A percentile compares a stretch with the other conserved stretches of the same genome.
These are phyloP conservation scores for Selaginella moellendorffii DNA, from an alignment of 75 land plant genomes.

Conservation along the genomic window DNA sequence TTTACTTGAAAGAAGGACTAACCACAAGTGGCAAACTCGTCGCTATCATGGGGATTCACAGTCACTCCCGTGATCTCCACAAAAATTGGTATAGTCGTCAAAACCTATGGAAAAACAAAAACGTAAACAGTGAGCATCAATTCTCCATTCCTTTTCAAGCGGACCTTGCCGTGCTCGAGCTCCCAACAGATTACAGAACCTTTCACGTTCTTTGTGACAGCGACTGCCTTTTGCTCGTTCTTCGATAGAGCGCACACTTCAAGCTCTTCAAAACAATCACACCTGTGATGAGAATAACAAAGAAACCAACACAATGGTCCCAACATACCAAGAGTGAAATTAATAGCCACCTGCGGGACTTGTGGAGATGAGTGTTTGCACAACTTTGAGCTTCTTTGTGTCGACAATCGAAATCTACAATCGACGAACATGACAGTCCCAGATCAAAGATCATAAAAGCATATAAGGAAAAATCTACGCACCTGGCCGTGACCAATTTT, in stretches of 20 bases:
- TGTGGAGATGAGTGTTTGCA: neutral
- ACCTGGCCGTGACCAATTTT: slow-evolving; percentile 10
- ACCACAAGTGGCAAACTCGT: slow-evolving; percentile 13
- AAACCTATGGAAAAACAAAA: neutral
- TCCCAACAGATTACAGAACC: slow-evolving; percentile 11
- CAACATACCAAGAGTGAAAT: neutral
- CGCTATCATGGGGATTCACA: slow-evolving; percentile 13
- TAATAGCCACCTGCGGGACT: neutral
- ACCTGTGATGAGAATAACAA: neutral
- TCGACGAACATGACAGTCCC: neutral
- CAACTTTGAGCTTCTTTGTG: neutral
- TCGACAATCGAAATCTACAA: neutral
- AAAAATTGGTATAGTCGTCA: slow-evolving; percentile 4
- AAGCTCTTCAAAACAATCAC: slow-evolving; percentile 1
- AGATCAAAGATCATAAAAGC: neutral
- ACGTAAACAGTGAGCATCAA: neutral
- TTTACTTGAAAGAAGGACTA: neutral
- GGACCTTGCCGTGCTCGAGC: neutral
- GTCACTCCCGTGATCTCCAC: slow-evolving; percentile 5
- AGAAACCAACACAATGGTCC: too few species aligned
- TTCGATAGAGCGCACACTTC: slow-evolving; percentile 8
- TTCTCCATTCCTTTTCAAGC: too few species aligned
- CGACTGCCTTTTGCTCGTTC: slow-evolving; percentile 7
- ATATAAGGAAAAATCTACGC: neutral
- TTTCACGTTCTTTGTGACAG: neutral